These are phyloP conservation scores for Picochlorum sp. DNA, from an alignment of 139 green algal genomes.

Conservation along the genomic window DNA sequence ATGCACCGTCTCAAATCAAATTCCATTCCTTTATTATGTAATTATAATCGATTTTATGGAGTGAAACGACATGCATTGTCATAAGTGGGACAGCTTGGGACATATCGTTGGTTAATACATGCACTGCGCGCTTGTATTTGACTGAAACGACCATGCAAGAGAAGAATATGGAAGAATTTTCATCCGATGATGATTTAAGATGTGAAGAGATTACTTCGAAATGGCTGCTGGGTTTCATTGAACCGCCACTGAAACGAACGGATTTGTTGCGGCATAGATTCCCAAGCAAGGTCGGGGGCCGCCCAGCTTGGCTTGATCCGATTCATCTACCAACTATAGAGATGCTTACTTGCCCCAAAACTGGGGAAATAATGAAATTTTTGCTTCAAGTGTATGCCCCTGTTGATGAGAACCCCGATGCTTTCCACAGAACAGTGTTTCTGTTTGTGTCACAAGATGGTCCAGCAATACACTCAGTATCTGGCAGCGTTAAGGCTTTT, in stretches of 20 bases:
- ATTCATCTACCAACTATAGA: conserved; percentile 40
- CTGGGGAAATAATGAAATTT: conserved; percentile 37
- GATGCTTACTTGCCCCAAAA: conserved; percentile 40
- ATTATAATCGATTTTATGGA: no score
- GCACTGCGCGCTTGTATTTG: no score
- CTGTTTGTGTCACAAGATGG: conserved; percentile 58
- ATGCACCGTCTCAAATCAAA: no score
- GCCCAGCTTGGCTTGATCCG: conserved; percentile 71
- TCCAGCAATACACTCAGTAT: conserved; percentile 16
- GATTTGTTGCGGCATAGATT: conserved; percentile 63
- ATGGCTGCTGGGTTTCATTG: conserved; percentile 46
- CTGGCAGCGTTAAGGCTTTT: conserved; percentile 51
- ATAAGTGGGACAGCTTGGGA: no score
- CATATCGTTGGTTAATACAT: no score
- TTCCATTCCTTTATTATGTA: no score
- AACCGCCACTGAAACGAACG: conserved; percentile 11
- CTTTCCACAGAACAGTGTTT: conserved; percentile 60
- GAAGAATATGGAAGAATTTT: background rate
- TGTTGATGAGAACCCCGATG: conserved; percentile 23
- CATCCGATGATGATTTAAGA: background rate
- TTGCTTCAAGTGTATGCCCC: conserved; percentile 62
- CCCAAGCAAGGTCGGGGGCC: conserved; percentile 63
- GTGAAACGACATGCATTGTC: no score
- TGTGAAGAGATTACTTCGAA: background rate
- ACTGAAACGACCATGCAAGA: background rate